Evolutionary conservation across 2,329 filamentous ascomycete species (phyloP).

Genomic region (Alternaria metachromatica): DNA sequence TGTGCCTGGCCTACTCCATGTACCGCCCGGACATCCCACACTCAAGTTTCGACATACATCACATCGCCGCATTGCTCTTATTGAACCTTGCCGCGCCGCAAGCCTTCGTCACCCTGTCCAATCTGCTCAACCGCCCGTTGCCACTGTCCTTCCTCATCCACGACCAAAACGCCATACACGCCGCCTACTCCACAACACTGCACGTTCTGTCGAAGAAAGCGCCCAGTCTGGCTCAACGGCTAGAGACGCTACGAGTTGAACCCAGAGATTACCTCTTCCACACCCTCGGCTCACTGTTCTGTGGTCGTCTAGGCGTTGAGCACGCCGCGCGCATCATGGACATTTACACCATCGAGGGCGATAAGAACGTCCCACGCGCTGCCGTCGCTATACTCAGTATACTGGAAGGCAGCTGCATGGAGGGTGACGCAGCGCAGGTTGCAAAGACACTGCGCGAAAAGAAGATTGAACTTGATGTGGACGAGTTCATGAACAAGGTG

Average conservation of each 20-base stretch:
- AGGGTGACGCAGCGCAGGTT: conserved; percentile 44
- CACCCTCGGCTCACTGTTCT: conserved; percentile 70
- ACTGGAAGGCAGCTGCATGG: conserved; percentile 55
- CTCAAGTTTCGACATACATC: conserved; percentile 71
- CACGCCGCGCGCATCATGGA: conserved; percentile 79
- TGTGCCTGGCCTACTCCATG: conserved; percentile 80
- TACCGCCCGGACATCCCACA: conserved; percentile 85
- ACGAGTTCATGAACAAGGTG: conserved; percentile 43
- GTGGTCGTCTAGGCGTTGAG: conserved; percentile 68
- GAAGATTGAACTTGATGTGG: conserved; percentile 25
- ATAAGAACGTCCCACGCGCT: conserved; percentile 72
- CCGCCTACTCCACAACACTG: conserved; percentile 73
- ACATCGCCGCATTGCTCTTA: conserved; percentile 74
- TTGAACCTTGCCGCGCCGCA: conserved; percentile 71
- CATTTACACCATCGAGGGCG: conserved; percentile 82
- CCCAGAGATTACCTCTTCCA: conserved; percentile 62
- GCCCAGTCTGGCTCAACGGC: conserved; percentile 67
- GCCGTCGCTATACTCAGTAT: conserved; percentile 69
- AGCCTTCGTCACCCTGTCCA: conserved; percentile 75
- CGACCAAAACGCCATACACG: conserved; percentile 71
- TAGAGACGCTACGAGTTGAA: conserved; percentile 53
- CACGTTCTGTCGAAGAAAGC: conserved; percentile 71
- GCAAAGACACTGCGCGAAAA: conserved; percentile 22
- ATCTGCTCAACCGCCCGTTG: conserved; percentile 77
- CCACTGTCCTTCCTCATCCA: conserved; percentile 77